These are phyloP conservation scores for Psilocybe cubensis DNA, from an alignment of 768 basidiomycete genomes.

Conservation along the genomic window DNA sequence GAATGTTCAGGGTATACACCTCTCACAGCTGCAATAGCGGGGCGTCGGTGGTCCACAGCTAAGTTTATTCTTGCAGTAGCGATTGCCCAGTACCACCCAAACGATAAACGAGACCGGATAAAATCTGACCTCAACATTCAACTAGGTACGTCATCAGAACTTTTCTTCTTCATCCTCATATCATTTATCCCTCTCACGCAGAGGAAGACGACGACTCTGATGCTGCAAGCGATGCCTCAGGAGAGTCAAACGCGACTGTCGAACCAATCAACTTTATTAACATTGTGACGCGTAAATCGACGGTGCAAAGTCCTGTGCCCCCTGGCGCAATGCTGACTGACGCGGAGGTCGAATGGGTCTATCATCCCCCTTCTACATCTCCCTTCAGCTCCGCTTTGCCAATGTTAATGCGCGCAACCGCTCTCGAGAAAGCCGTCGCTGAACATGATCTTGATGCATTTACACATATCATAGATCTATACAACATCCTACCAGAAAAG, in stretches of 20 bases:
- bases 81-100: slow-evolving; percentile 53
- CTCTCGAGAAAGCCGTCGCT: slow-evolving; percentile 39
- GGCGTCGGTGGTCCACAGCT: slow-evolving; percentile 59
- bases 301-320: slow-evolving; percentile 40
- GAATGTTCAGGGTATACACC: slow-evolving; percentile 46
- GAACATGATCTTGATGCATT: slow-evolving; percentile 56
- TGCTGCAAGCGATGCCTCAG: slow-evolving; percentile 42
- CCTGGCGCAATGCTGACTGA: slow-evolving; percentile 41
- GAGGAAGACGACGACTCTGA: slow-evolving; percentile 39
- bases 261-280: slow-evolving; percentile 54
- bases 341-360: background rate
- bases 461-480: slow-evolving; percentile 46
- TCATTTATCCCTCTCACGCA: background rate
- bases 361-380: background rate
- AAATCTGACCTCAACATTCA: slow-evolving; percentile 37
- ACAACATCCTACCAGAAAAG: slow-evolving; percentile 36
- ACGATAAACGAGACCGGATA: slow-evolving; percentile 33
- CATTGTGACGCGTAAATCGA: slow-evolving; percentile 51
- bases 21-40: slow-evolving; percentile 50
- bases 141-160: slow-evolving; percentile 41
- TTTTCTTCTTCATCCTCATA: background rate
- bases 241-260: slow-evolving; percentile 42
- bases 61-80: slow-evolving; percentile 63
- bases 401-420: no score
- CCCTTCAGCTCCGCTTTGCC: no score